These are phyloP conservation scores for Diplodia corticola DNA, from an alignment of 2,329 filamentous ascomycete species.

Conservation along the genomic window DNA sequence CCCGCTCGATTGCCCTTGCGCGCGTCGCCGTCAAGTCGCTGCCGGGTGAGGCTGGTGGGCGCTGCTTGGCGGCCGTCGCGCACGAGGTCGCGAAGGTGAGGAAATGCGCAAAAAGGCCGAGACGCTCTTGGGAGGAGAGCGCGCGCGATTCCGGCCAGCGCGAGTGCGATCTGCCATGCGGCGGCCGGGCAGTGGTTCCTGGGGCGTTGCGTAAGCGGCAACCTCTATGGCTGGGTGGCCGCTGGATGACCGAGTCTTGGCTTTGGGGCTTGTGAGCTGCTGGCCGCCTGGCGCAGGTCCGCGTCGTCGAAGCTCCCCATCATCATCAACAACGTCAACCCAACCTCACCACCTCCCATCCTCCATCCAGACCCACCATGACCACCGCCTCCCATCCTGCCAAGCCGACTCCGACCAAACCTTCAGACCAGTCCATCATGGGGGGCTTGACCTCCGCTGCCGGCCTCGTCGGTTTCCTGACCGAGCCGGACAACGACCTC, in stretches of 20 bases:
- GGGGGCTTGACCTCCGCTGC: slow-evolving; percentile 91
- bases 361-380: slow-evolving; percentile 18
- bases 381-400: slow-evolving; percentile 16
- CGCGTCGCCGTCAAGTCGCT: slow-evolving; percentile 4
- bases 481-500: slow-evolving; percentile 90
- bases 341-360: slow-evolving; percentile 12
- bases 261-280: slow-evolving; percentile 4
- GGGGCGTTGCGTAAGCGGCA: slow-evolving; percentile 7
- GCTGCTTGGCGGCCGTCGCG: background rate
- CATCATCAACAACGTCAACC: slow-evolving; percentile 22
- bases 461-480: slow-evolving; percentile 91
- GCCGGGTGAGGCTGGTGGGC: background rate
- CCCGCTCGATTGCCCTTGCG: slow-evolving; percentile 6
- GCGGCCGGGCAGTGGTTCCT: slow-evolving; percentile 1
- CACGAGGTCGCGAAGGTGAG: background rate
- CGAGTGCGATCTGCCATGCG: background rate
- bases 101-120: background rate
- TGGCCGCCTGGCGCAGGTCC: slow-evolving; percentile 1
- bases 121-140: background rate
- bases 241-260: slow-evolving; percentile 7
- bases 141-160: background rate
- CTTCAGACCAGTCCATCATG: slow-evolving; percentile 55
- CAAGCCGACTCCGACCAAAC: slow-evolving; percentile 5
- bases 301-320: slow-evolving; percentile 21
- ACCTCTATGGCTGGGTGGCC: slow-evolving; percentile 3